These are phyloP conservation scores for Colletotrichum incanum DNA, from an alignment of 2,329 filamentous ascomycete genomes.

Conservation along the genomic window DNA sequence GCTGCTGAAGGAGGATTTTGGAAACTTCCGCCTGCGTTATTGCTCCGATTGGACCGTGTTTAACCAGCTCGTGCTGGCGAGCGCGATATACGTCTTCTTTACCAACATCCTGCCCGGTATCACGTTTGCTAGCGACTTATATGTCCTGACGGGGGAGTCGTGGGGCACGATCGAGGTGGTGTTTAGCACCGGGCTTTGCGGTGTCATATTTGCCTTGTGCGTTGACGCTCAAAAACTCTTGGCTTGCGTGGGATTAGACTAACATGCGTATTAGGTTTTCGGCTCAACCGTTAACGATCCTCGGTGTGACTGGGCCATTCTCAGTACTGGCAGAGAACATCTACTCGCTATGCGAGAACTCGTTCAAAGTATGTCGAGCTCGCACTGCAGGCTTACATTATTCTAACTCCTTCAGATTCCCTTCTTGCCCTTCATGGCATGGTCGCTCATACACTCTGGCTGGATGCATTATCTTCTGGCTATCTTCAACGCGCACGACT, in stretches of 20 bases:
- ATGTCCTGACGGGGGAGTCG: slow-evolving; percentile 72
- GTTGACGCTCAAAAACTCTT: slow-evolving; percentile 40
- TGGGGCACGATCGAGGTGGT: slow-evolving; percentile 80
- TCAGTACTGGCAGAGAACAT: slow-evolving; percentile 78
- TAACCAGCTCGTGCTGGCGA: slow-evolving; percentile 76
- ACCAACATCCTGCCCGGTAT: slow-evolving; percentile 78
- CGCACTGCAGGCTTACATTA: too few relatives aligned
- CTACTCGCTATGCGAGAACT: slow-evolving; percentile 69
- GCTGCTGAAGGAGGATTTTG: slow-evolving; percentile 65
- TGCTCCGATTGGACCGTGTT: slow-evolving; percentile 71
- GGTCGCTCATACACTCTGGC: slow-evolving; percentile 75
- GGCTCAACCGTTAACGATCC: slow-evolving; percentile 75
- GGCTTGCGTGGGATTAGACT: background rate
- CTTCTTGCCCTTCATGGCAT: slow-evolving; percentile 79
- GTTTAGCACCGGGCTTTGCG: slow-evolving; percentile 76
- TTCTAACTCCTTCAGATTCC: slow-evolving; percentile 58
- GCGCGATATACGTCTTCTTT: slow-evolving; percentile 77
- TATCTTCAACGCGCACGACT: slow-evolving; percentile 78
- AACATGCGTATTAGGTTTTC: slow-evolving; percentile 57
- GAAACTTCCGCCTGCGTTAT: slow-evolving; percentile 63
- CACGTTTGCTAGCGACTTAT: slow-evolving; percentile 77
- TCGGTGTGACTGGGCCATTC: slow-evolving; percentile 77
- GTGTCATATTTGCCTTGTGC: slow-evolving; percentile 74
- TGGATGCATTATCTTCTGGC: slow-evolving; percentile 78
- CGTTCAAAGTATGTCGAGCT: slow-evolving; percentile 63